A percentile compares a stretch with the other conserved stretches of the same genome.
Evolutionary conservation across 352 stramenopile genomes (phyloP).

Genomic region (Phytophthora rubi): DNA sequence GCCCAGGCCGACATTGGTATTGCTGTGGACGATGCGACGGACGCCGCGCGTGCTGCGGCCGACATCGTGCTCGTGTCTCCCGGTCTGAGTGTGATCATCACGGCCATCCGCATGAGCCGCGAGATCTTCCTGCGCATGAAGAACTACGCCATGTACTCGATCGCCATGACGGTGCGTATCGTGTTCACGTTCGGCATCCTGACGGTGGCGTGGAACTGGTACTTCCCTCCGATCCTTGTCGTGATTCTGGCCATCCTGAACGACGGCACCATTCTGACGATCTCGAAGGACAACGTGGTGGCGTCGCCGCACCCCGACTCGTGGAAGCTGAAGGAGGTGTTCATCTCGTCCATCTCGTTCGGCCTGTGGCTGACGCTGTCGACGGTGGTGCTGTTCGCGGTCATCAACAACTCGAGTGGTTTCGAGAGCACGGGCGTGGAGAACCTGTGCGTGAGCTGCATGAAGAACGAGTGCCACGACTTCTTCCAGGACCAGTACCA

Average conservation of each 20-base stretch:
- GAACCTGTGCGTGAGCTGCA: conserved; percentile 67
- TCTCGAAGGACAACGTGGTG: conserved; percentile 80
- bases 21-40: conserved; percentile 60
- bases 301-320: conserved; percentile 66
- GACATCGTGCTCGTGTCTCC: conserved; percentile 92
- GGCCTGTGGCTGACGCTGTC: conserved; percentile 28
- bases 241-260: conserved; percentile 92
- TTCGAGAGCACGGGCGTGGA: conserved; percentile 60
- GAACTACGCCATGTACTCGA: conserved; percentile 92
- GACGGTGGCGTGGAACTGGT: conserved; percentile 89
- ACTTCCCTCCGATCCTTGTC: conserved; percentile 89
- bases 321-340: conserved; percentile 76
- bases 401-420: conserved; percentile 65
- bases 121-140: conserved; percentile 94
- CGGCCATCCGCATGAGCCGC: conserved; percentile 85
- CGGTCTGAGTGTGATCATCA: conserved; percentile 90
- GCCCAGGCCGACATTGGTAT: conserved; percentile 81
- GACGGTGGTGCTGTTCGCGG: conserved; percentile 65
- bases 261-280: conserved; percentile 87
- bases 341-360: conserved; percentile 72
- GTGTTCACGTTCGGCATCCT: conserved; percentile 89
- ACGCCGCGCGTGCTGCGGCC: conserved; percentile 88
- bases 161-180: conserved; percentile 90
- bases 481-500: conserved; percentile 66
- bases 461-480: conserved; percentile 60